A percentile compares a stretch with the other conserved stretches of the same genome.
Evolutionary conservation across 306 rosid genomes (phyloP).

Genomic region (Gynostemma pentaphyllum): DNA sequence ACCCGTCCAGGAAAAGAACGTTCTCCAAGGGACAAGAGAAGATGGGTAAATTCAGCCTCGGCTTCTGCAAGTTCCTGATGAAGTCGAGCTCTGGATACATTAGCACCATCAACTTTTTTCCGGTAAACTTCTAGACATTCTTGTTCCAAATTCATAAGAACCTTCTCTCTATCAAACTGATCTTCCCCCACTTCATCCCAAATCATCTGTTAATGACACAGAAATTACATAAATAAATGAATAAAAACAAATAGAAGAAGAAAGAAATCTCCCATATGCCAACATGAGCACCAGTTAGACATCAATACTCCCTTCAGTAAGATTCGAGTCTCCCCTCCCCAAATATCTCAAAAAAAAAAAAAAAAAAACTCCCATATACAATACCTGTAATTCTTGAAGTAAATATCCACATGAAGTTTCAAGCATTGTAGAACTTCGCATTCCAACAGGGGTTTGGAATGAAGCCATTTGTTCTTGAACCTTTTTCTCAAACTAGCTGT

Average conservation of each 20-base stretch:
- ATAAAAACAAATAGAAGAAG: constrained; percentile 1
- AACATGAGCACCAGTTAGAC: no score
- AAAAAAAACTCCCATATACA: constrained; percentile 11
- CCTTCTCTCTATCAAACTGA: constrained; percentile 70
- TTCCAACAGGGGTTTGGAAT: constrained; percentile 57
- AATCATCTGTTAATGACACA: constrained; percentile 44
- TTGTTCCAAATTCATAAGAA: constrained; percentile 78
- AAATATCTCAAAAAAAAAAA: no score
- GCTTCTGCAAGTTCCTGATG: constrained; percentile 97
- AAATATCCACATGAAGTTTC: constrained; percentile 89
- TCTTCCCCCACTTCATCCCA: constrained; percentile 99
- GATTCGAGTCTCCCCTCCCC: no score
- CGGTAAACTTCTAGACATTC: constrained; percentile 79
- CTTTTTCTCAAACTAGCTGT: constrained; percentile 13
- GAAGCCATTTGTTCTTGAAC: constrained; percentile 41
- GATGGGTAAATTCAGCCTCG: constrained; percentile 93
- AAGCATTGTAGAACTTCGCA: constrained; percentile 52
- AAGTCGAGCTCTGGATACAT: constrained; percentile 69
- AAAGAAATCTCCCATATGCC: constrained; percentile 5
- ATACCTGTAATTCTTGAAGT: constrained; percentile 90
- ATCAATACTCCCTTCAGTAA: no score
- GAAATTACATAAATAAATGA: background rate
- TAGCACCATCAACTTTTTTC: constrained; percentile 82
- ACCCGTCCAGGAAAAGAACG: constrained; percentile 91
- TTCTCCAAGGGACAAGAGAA: constrained; percentile 92